A percentile compares a stretch with the other conserved stretches of the same genome.
Evolutionary conservation across 352 stramenopile species (phyloP).

Genomic region (Pythium pyrilobum): DNA sequence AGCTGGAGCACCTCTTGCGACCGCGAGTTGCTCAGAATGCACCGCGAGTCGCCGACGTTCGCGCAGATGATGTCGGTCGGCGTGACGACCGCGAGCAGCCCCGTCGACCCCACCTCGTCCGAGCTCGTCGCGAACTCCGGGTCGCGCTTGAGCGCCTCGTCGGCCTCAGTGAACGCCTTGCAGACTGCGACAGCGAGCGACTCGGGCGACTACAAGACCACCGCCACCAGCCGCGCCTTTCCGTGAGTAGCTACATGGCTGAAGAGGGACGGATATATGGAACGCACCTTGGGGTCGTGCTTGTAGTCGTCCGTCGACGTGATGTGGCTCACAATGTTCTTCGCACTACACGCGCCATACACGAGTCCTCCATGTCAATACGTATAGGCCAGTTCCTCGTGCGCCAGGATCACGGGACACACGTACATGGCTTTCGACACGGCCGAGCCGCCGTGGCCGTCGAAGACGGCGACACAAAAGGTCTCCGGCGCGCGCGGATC

Average conservation of each 20-base stretch:
- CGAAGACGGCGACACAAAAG: constrained; percentile 75
- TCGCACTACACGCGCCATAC: constrained; percentile 31
- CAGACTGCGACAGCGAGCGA: constrained; percentile 67
- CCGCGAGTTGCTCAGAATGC: constrained; percentile 76
- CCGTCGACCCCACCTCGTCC: constrained; percentile 82
- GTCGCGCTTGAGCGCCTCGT: constrained; percentile 70
- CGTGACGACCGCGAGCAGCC: constrained; percentile 75
- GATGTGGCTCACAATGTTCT: constrained; percentile 62
- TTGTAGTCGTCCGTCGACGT: constrained; percentile 69
- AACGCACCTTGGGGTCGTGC: constrained; percentile 45
- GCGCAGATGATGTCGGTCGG: constrained; percentile 75
- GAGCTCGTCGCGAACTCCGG: constrained; percentile 51
- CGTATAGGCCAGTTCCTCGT: too few relatives aligned
- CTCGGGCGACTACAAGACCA: constrained; percentile 40
- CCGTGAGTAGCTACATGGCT: too few relatives aligned
- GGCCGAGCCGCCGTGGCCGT: constrained; percentile 68
- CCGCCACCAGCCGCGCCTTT: not conserved
- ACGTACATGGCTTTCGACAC: constrained; percentile 71
- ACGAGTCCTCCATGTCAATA: not conserved
- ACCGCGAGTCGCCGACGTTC: constrained; percentile 84
- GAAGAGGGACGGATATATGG: too few relatives aligned
- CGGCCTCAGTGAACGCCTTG: constrained; percentile 68
- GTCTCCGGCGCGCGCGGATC: constrained; percentile 45
- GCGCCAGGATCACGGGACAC: not conserved
- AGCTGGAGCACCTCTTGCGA: constrained; percentile 67